Base-by-base conservation (phyloP, 2,329 filamentous ascomycete species). In the Pestalotiopsis sp. region DNA sequence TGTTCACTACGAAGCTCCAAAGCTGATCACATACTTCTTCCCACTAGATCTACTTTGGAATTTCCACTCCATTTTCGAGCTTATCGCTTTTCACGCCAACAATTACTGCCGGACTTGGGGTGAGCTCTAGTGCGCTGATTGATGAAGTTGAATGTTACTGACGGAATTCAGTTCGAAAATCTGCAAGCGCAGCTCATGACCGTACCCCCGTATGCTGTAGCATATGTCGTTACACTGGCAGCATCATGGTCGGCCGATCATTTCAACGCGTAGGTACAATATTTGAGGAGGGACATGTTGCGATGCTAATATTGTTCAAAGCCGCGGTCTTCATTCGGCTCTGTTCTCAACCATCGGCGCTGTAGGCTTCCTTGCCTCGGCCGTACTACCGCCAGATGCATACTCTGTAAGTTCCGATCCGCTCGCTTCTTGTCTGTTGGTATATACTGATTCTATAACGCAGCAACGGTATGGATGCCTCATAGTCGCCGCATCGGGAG, bases 141-240 rank as follows among this genome's bases (percentile, higher is more conserved):
- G 27, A 31, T 31, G 6, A 31, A 31, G 4, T 31, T 31, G 27
- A 6, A 31, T 6, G 4, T 31, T 31, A 31, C 27, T 31, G 27
- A 31, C 27, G 4, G 27, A 31, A 6, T 6, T 6, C 27, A 31
- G 17, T 80, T 76, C 49, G 69, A 75, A 25, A 76, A 78, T 41
- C 73, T 80, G 5, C 70, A 89, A 69, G 86, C 91, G 0, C 90
- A 92, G 75, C 85, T 90, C 41, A 82, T 92, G 68, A 92, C 90
- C 0, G 91, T 92, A 31, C 90, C 90, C 1, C 91, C 89, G 72
- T 92, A 92, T 73, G 85, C 85, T 0, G 78, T 91, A 2, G 90
- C 79, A 56, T 80, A 80, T 45, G 73, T 80, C 25, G 70, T 77
- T 57, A 76, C 76, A 39, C 74, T 87, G 17, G 73, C 81, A 1